Evolutionary conservation across 768 basidiomycete genomes (phyloP), one percentile per base, ranked within the genome.

Genomic region (Kondoa subrosea): DNA sequence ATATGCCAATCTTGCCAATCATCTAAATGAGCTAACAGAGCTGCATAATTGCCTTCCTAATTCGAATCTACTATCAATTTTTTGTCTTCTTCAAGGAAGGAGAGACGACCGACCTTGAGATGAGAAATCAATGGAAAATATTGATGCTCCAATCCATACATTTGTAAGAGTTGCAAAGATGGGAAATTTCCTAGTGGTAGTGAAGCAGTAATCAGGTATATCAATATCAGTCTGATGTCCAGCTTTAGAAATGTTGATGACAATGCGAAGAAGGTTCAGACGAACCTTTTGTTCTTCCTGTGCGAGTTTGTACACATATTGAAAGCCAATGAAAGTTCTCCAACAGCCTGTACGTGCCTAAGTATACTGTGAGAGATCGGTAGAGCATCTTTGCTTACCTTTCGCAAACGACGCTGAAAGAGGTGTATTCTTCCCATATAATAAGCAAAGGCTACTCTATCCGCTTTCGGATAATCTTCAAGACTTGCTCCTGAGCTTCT

Each of bases 171-270:
- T 15, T 63, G 50, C 4, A 14, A 16, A 1, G 56, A 34, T 1
- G 73, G 74, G 29, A 73, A 72, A 34, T 62, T 67, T 3, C 74
- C 74, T 26, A 75, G 68, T 0, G 72, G 72, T 0, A 75, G 65
- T 0, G 67, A 69, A 0, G 74, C 70, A 1, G 68, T 67, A 60
- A 72, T 68, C 17, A 72, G 64, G 66, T 73, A 73, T 4, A 69
- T 67, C n/a, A 75, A 34, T 58, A 75, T 75, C 26, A 72, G 40
- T 29, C 74, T 75, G 65, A 27, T 4, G 31, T 15, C 33, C 16
- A 33, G 32, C 0, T 21, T 2, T 0, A 3, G 25, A 15, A 16
- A 1, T 32, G 2, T n/a, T n/a, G n/a, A n/a, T n/a, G n/a, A n/a
- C n/a, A n/a, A n/a, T n/a, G n/a, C n/a, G n/a, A 8, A 40, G 50